Evolutionary conservation across 176 grass and related monocot species (phyloP).

Genomic region (Carex parvula): DNA sequence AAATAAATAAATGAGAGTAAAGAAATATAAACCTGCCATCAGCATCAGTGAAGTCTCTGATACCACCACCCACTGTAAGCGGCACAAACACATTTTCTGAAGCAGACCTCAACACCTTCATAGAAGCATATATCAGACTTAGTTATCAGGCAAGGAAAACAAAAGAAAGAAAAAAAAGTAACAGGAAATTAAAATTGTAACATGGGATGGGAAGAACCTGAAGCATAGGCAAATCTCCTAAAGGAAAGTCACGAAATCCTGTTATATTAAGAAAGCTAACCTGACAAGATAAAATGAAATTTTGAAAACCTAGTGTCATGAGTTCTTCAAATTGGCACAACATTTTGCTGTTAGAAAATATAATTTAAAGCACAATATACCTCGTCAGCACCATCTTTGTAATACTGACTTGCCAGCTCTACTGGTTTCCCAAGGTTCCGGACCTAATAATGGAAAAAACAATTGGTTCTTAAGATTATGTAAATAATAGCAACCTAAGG

Average conservation of each 20-base stretch:
- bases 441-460: conserved; percentile 39
- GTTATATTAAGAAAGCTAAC: conserved; percentile 99
- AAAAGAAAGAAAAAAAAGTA: conserved; percentile 13
- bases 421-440: conserved; percentile 98
- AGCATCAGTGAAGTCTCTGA: conserved; percentile 95
- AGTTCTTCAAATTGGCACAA: conserved; percentile 2
- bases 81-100: conserved; percentile 99
- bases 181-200: neutral
- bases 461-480: neutral
- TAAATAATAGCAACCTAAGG: neutral
- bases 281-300: conserved; percentile 29
- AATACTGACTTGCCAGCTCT: conserved; percentile 95
- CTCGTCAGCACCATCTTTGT: conserved; percentile 96
- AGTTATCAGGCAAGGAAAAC: conserved; percentile 16
- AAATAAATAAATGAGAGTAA: conserved; percentile 20
- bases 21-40: conserved; percentile 66
- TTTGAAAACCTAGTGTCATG: neutral
- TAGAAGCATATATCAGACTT: conserved; percentile 17
- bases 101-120: conserved; percentile 68
- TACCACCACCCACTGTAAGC: conserved; percentile 96
- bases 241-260: conserved; percentile 93
- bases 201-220: conserved; percentile 55
- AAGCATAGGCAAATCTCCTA: conserved; percentile 98
- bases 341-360: neutral
- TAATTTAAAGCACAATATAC: conserved; percentile 35